Percentiles rank a stretch among this genome's conserved stretches.
Conservation (phyloP, 345 rosid genomes). For the Raphanus sativus region DNA sequence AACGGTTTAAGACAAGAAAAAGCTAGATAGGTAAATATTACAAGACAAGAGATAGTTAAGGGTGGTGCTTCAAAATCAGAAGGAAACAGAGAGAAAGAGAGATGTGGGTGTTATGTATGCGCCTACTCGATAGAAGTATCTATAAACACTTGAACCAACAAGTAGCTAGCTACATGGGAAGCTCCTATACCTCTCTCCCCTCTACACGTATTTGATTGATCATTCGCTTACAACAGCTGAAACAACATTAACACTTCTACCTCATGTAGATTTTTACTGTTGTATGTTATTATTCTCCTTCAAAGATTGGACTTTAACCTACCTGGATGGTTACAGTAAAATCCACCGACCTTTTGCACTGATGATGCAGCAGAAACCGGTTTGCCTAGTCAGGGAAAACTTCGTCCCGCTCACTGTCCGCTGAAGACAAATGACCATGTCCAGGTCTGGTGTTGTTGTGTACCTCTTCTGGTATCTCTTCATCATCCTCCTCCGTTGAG, state of each 20-base stretch:
- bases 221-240: conserved; percentile 33
- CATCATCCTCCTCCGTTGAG: conserved; percentile 34
- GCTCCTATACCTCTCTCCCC: conserved; percentile 31
- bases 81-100: conserved; percentile 19
- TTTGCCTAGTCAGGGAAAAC: conserved; percentile 41
- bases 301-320: neutral
- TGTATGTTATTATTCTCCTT: neutral
- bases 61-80: conserved; percentile 15
- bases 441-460: conserved; percentile 33
- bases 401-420: conserved; percentile 40
- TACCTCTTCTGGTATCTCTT: conserved; percentile 13
- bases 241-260: neutral
- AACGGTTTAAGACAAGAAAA: neutral
- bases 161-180: conserved; percentile 32
- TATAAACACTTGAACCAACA: conserved; percentile 40
- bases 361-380: neutral
- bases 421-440: conserved; percentile 28
- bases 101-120: conserved; percentile 27
- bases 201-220: conserved; percentile 21
- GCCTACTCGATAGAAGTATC: conserved; percentile 32
- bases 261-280: neutral
- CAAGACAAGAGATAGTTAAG: conserved; percentile 20
- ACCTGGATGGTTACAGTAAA: conserved; percentile 28
- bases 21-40: conserved; percentile 23
- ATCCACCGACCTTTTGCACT: conserved; percentile 7